Evolutionary conservation across 371 early-diverging fungal genomes (phyloP), one percentile per base, ranked within the genome.

Genomic region (Saksenaea oblongispora): DNA sequence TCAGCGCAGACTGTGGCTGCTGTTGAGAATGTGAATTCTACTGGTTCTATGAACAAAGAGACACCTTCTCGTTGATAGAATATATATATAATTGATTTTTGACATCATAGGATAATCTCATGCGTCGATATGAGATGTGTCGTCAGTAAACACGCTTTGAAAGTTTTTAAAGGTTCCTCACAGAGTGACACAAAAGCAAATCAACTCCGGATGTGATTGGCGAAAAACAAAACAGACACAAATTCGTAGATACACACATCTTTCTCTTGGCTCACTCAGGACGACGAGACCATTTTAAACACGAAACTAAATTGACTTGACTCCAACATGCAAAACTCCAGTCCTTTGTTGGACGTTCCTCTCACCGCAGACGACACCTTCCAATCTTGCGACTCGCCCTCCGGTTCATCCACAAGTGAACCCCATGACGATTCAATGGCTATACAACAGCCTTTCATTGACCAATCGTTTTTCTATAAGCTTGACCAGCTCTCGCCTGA

Each of bases 401-500:
- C 64, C 22, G 63, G 61, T 35, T 65, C 63, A 18, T 62, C 65
- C 13, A 63, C 65, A 11, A 65, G 66, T 55, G 68, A 68, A 56
- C 68, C 68, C 26, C 68, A 68, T 39, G 68, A 68, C 68, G 68
- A 68, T 27, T 60, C 63, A 3, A 61, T 63, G 57, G 62, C 69
- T 37, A 53, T 72, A 24, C 71, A 67, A 54, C 73, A 72, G 55
- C 54, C 71, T 5, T 70, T 73, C 39, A 71, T 79, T 39, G 72
- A 79, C 65, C 72, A 66, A 34, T 67, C 68, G 0, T 76, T 73
- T 39, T 73, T 79, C 24, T 71, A 74, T 56, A 73, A 72, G 42
- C 69, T 79, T 41, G 80, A 73, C 39, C 76, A 76, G 39, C 53
- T 79, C 17, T 42, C 69, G 3, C 65, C 69, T 31, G 72, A 79